These are phyloP conservation scores for Eucalyptus pumila DNA, from an alignment of 345 rosid species.

Conservation along the genomic window DNA sequence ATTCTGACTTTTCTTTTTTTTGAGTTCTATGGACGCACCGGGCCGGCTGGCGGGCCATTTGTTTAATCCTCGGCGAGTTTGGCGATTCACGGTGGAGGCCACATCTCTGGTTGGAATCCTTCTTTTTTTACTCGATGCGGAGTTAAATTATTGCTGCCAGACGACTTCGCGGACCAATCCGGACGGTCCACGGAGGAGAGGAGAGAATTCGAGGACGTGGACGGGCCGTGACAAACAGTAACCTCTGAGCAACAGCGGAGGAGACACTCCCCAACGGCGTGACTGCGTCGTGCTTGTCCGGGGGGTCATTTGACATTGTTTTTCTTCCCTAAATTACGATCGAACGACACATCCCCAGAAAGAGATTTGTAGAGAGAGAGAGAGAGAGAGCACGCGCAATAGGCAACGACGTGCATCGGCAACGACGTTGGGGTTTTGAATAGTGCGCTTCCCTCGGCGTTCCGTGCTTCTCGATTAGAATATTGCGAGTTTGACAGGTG, in stretches of 20 bases:
- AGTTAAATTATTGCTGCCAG: not conserved
- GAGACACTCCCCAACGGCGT: not conserved
- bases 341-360: not conserved
- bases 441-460: not conserved
- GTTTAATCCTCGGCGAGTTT: not conserved
- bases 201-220: not conserved
- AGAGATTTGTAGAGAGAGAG: not conserved
- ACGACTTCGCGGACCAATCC: not conserved
- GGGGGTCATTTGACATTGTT: not conserved
- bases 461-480: not conserved
- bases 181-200: not conserved
- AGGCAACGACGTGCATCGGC: not conserved
- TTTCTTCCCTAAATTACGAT: not conserved
- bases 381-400: not conserved
- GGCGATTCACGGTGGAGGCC: no score
- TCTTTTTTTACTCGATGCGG: not conserved
- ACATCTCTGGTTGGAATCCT: no score
- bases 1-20: not conserved
- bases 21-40: no score
- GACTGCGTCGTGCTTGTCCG: not conserved
- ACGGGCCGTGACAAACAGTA: not conserved
- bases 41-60: no score
- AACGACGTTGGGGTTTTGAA: not conserved
- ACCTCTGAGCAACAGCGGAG: not conserved
- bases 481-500: not conserved